phyloP scores from a whole-genome alignment of 192 early-diverging fungal species.

The Irineochytrium annulatum region DNA sequence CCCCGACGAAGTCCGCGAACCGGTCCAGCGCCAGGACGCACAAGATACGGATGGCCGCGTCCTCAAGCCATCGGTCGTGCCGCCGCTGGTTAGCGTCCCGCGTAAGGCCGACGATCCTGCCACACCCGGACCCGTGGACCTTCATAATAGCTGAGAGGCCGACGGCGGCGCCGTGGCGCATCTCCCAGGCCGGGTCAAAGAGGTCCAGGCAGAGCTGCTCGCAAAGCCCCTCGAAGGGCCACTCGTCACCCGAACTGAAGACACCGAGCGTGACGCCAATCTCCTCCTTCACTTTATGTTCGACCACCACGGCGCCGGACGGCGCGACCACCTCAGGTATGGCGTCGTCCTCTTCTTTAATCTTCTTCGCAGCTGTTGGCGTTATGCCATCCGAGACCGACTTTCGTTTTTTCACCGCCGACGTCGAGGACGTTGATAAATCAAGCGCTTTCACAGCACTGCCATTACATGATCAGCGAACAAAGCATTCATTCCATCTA shows the following conservation, averaged over 20 bases:
- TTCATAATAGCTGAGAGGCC: constrained; percentile 87
- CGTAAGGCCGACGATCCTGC: constrained; percentile 56
- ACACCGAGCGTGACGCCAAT: constrained; percentile 18
- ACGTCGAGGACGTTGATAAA: constrained; percentile 34
- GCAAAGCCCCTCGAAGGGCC: constrained; percentile 68
- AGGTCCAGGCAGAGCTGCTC: constrained; percentile 69
- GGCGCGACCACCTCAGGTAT: neutral
- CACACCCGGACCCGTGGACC: constrained; percentile 78
- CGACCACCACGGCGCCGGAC: constrained; percentile 22
- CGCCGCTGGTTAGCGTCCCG: constrained; percentile 53
- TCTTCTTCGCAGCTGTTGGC: constrained; percentile 1
- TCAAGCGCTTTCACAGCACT: neutral
- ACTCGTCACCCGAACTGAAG: constrained; percentile 53
- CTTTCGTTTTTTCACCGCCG: constrained; percentile 38
- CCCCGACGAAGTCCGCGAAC: constrained; percentile 95
- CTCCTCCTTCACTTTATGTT: constrained; percentile 31
- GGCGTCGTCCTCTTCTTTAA: neutral
- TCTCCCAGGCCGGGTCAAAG: constrained; percentile 79
- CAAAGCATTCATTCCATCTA: constrained; percentile 30
- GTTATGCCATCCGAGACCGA: constrained; percentile 2
- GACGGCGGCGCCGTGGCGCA: constrained; percentile 93
- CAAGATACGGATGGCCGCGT: constrained; percentile 81
- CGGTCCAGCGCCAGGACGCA: constrained; percentile 93
- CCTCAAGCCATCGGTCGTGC: constrained; percentile 81
- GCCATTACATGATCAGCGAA: no score